Evolutionary conservation across 208 protist species (phyloP).

Genomic region (Trypanosoma scelopori): DNA sequence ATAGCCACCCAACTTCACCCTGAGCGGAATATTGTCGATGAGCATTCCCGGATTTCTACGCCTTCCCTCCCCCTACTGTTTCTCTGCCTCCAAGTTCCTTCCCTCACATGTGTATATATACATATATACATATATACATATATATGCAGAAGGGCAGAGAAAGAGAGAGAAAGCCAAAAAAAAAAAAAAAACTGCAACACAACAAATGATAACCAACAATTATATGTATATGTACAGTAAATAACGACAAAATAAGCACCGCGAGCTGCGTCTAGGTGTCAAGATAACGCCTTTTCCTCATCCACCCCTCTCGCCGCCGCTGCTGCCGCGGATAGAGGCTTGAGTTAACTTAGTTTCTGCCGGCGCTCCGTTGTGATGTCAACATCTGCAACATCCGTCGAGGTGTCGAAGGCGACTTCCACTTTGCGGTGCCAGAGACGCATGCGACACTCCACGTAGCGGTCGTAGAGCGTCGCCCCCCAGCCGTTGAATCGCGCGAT

Average conservation of each 20-base stretch:
- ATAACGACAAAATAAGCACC: too few species aligned
- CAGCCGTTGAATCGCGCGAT: conserved; percentile 49
- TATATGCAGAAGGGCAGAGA: too few species aligned
- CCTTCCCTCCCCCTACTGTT: neutral
- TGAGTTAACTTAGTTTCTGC: conserved; percentile 3
- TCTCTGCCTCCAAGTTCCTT: neutral
- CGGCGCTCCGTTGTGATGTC: conserved; percentile 50
- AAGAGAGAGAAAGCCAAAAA: too few species aligned
- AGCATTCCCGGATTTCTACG: neutral
- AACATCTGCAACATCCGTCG: conserved; percentile 59
- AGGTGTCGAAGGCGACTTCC: conserved; percentile 71
- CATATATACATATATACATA: too few species aligned
- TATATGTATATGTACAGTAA: too few species aligned
- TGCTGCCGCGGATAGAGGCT: too few species aligned
- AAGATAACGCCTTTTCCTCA: too few species aligned
- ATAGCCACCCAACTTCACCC: conserved; percentile 21
- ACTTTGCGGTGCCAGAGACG: conserved; percentile 72
- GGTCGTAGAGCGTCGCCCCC: conserved; percentile 77
- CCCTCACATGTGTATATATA: too few species aligned
- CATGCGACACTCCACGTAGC: conserved; percentile 77
- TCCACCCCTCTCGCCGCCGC: too few species aligned
- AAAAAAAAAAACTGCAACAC: too few species aligned
- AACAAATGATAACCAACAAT: too few species aligned
- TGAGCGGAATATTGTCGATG: conserved; percentile 16
- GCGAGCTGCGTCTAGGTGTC: too few species aligned